A percentile compares a stretch with the other conserved stretches of the same genome.
Conservation (phyloP, 768 basidiomycete genomes). For the Mrakia hoshinonis region DNA sequence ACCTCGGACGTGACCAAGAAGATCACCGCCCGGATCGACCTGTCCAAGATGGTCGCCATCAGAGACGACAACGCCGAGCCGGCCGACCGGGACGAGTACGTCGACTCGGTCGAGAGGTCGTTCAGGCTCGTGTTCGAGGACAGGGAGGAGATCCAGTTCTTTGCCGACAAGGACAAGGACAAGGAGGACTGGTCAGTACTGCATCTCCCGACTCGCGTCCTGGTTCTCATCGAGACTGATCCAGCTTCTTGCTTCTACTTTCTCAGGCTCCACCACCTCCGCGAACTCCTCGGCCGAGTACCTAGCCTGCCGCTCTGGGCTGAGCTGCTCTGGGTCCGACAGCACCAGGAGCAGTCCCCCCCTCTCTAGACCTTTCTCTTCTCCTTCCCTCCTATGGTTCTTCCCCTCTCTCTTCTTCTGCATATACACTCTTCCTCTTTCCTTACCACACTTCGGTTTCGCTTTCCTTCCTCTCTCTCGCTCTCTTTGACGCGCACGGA, state of each 20-base stretch:
- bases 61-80: constrained; percentile 44
- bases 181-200: constrained; percentile 69
- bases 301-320: constrained; percentile 27
- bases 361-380: neutral
- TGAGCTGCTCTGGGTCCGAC: constrained; percentile 28
- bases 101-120: constrained; percentile 46
- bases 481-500: neutral
- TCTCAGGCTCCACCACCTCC: constrained; percentile 19
- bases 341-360: constrained; percentile 16
- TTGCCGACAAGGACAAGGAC: constrained; percentile 80
- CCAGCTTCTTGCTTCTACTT: neutral
- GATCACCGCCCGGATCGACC: constrained; percentile 33
- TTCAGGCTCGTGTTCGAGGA: constrained; percentile 69
- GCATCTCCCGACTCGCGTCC: too few relatives aligned
- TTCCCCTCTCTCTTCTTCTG: neutral
- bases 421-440: neutral
- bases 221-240: too few relatives aligned
- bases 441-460: neutral
- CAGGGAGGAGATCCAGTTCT: constrained; percentile 75
- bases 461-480: neutral
- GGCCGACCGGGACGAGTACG: constrained; percentile 57
- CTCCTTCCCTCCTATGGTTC: neutral
- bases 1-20: constrained; percentile 23
- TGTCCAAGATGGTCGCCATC: constrained; percentile 31
- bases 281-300: constrained; percentile 26